Conservation (phyloP, 129 eudicot species). For the Rutidosis leptorrhynchoides region DNA sequence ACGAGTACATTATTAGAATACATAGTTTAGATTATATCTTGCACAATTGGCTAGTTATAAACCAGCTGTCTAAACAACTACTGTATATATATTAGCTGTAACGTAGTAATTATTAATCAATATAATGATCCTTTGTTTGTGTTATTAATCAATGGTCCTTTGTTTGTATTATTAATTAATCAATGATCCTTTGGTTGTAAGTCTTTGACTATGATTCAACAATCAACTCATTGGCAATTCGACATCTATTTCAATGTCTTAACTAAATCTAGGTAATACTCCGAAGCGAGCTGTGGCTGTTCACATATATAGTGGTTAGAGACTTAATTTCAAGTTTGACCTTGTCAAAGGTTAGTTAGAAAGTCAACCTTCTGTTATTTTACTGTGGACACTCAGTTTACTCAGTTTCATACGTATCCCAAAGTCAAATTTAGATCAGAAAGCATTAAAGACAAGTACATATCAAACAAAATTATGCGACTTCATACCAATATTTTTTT, state of each 20-base stretch:
- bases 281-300: not conserved
- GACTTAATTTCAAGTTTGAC: constrained; percentile 26
- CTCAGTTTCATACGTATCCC: constrained; percentile 20
- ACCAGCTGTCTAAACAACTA: constrained; percentile 27
- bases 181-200: constrained; percentile 21
- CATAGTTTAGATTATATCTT: not conserved
- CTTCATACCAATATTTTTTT: not conserved
- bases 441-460: not conserved
- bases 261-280: constrained; percentile 8
- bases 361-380: constrained; percentile 27
- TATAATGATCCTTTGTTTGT: constrained; percentile 20
- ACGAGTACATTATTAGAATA: not conserved
- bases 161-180: constrained; percentile 3
- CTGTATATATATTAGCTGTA: constrained; percentile 18
- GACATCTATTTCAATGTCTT: constrained; percentile 7
- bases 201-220: constrained; percentile 36
- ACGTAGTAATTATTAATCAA: too few relatives aligned
- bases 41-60: constrained; percentile 23
- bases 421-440: constrained; percentile 25
- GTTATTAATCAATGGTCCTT: constrained; percentile 17
- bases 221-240: constrained; percentile 23
- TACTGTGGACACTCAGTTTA: constrained; percentile 24
- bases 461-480: not conserved
- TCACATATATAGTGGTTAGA: constrained; percentile 20
- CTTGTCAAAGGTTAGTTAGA: not conserved